Evolutionary conservation across 257 asterid genomes (phyloP).

Genomic region (Solanum piurae): DNA sequence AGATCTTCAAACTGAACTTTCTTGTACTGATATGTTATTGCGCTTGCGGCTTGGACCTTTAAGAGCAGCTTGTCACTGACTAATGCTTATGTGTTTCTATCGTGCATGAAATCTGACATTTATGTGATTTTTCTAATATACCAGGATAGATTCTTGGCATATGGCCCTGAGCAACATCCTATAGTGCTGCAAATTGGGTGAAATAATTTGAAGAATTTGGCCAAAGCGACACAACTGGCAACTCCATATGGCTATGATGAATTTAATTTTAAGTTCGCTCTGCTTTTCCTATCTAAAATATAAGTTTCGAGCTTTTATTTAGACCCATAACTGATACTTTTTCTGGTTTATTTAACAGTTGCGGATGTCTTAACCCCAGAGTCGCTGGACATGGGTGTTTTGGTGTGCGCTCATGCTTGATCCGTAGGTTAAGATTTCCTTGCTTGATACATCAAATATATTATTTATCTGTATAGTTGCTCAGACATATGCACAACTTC

Average conservation of each 20-base stretch:
- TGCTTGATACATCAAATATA: not conserved
- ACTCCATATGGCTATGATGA: not conserved
- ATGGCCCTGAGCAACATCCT: not conserved
- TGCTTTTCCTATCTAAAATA: not conserved
- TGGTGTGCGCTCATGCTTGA: not conserved
- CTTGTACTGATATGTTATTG: not conserved
- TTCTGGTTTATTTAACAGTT: not conserved
- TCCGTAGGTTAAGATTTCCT: not conserved
- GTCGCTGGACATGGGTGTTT: not conserved
- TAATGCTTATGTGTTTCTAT: not conserved
- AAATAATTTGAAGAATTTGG: not conserved
- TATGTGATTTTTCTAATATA: not conserved
- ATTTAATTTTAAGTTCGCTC: not conserved
- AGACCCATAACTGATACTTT: not conserved
- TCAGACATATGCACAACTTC: not conserved
- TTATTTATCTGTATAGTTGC: not conserved
- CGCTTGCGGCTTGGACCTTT: not conserved
- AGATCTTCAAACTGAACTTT: not conserved
- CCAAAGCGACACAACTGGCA: not conserved
- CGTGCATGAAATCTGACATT: not conserved
- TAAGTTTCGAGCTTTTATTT: not conserved
- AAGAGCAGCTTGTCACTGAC: not conserved
- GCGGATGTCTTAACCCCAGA: not conserved
- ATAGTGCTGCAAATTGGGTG: not conserved
- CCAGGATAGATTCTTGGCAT: not conserved